Base-by-base conservation (phyloP, 2,329 filamentous ascomycete species). In the Aspergillus aculeatinus region DNA sequence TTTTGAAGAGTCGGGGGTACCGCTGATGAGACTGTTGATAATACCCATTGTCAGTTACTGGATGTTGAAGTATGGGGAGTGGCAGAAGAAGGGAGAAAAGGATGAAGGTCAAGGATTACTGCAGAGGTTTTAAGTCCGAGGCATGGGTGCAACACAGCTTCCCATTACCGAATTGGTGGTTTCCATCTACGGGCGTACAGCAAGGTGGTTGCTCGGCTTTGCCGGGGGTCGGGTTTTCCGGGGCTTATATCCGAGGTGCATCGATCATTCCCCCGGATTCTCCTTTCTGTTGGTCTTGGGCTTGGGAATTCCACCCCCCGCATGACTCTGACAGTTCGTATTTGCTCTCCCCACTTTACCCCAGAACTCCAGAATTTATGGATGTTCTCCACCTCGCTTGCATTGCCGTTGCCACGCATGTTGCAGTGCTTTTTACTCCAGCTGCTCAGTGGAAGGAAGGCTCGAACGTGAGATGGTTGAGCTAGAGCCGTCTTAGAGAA, bases 181-280 rank as follows among this genome's bases (percentile, higher is more conserved):
- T 16, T 1, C 6, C 14, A 44, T 44, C 16, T 44, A 44, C 39
- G 27, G 27, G 27, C 27, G 27, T 29, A 29, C 7, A 29, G 27
- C 2, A 29, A 10, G 27, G 27, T 29, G 33, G 33, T 44, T 44
- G 39, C 39, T 44, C 53, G 53, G 53, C 25, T 48, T 55, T 55
- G 42, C 53, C 53, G 53, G 27, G 53, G 5, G n/a, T 55, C 53
- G 53, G 53, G n/a, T 33, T 48, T 48, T 55, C 53, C 52, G 52
- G 39, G 16, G 42, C 42, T 29, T 19, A 10, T 27, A 48, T 55
- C 44, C 52, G 39, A 55, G 52, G 25, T n/a, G 39, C 29, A 23
- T 21, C n/a, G n/a, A 9, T 52, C 11, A 31, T 10, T 39, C 4
- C 27, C 16, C 50, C 21, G 50, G 50, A 52, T 35, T 19, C 29